Percentiles rank a stretch among this genome's conserved stretches.
Conservation (phyloP, 257 asterid species). For the Solanum pimpinellifolium region DNA sequence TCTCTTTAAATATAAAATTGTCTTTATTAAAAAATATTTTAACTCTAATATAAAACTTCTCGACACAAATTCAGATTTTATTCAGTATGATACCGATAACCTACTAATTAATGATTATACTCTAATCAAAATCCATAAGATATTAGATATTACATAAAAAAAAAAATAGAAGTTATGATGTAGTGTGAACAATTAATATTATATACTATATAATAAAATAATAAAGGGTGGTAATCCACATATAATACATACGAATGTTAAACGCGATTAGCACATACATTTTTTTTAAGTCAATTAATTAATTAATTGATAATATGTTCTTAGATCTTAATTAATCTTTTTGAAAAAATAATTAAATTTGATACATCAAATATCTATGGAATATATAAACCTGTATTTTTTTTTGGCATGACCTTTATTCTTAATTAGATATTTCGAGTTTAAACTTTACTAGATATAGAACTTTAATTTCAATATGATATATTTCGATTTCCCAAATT, state of each 20-base stretch:
- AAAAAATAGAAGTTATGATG: background rate
- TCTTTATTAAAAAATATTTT: too few relatives aligned
- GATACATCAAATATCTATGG: background rate
- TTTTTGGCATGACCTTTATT: too few relatives aligned
- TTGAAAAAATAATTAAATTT: background rate
- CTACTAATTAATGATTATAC: background rate
- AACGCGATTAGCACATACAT: background rate
- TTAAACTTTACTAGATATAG: too few relatives aligned
- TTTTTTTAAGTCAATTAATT: background rate
- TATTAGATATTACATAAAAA: background rate
- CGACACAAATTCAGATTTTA: too few relatives aligned
- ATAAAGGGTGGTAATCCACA: background rate
- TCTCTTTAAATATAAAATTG: rapidly evolving
- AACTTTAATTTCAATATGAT: background rate
- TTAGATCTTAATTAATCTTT: background rate
- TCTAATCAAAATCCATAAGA: background rate
- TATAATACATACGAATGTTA: background rate
- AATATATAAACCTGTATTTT: background rate
- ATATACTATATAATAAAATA: background rate
- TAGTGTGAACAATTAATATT: background rate
- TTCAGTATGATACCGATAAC: too few relatives aligned
- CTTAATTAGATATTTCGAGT: too few relatives aligned
- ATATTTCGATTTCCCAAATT: background rate
- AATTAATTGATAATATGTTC: background rate
- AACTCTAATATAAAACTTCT: too few relatives aligned